These are phyloP conservation scores for Podospora australis DNA, from an alignment of 495 filamentous ascomycete genomes.

Conservation along the genomic window DNA sequence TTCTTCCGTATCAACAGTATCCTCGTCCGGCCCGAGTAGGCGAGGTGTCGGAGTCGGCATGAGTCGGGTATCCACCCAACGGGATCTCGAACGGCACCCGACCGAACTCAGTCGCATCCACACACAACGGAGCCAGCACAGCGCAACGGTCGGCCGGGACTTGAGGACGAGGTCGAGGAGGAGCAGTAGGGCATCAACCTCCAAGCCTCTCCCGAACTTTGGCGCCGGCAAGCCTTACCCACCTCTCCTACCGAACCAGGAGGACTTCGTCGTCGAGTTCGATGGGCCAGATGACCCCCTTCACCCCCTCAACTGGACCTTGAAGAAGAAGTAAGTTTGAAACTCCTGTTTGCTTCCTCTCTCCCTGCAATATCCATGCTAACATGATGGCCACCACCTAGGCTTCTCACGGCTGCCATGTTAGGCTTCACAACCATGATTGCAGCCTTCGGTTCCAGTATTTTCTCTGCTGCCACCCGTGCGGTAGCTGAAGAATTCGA, in stretches of 20 bases:
- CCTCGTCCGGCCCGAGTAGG: conserved; percentile 24
- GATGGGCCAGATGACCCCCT: conserved; percentile 70
- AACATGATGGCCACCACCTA: conserved; percentile 23
- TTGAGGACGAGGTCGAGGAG: conserved; percentile 43
- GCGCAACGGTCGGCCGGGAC: conserved; percentile 60
- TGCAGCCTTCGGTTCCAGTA: conserved; percentile 63
- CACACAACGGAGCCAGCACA: conserved; percentile 68
- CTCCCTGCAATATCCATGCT: conserved; percentile 6
- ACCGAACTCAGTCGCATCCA: conserved; percentile 72
- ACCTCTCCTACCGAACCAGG: conserved; percentile 60
- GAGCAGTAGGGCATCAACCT: conserved; percentile 38
- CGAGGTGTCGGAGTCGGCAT: conserved; percentile 29
- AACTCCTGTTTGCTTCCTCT: conserved; percentile 5
- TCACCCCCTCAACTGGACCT: conserved; percentile 79
- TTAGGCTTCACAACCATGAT: conserved; percentile 73
- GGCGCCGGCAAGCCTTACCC: conserved; percentile 77
- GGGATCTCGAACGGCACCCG: conserved; percentile 64
- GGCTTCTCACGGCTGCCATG: conserved; percentile 60
- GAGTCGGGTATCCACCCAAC: conserved; percentile 55
- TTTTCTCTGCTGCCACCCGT: conserved; percentile 59
- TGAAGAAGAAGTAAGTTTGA: conserved; percentile 60
- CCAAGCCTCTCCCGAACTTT: conserved; percentile 52
- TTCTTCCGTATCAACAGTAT: conserved; percentile 44
- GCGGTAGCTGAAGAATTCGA: conserved; percentile 46
- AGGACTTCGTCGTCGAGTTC: conserved; percentile 87